Base-by-base conservation (phyloP, 2,329 filamentous ascomycete species). In the Mycosphaerelloides madeirae region DNA sequence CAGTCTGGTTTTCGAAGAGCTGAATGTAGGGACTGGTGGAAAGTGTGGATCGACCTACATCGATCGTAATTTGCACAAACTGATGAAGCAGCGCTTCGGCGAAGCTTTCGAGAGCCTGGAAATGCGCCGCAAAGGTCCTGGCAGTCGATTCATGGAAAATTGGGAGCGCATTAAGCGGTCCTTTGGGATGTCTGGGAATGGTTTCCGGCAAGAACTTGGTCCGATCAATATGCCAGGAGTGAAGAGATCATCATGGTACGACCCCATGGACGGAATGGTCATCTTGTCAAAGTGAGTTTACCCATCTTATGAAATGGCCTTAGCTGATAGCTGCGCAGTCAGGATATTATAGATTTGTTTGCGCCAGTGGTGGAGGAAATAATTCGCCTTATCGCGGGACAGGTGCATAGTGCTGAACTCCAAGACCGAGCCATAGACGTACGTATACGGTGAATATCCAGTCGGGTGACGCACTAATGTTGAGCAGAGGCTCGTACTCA, bases 31-130 rank as follows among this genome's bases (percentile, higher is more conserved):
- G 14, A 33, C 29, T 13, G 49, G 49, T 20, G 49, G 42, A 6
- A 52, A 52, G 40, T 52, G 49, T 31, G 49, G 49, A 13, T 33
- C 49, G 6, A 46, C 49, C 8, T 49, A 35, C 15, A 46, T 52
- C 31, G 49, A 52, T n/a, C 46, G 49, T 3, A 49, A 44, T 22
- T 39, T 52, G 25, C 49, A 49, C 8, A 14, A 32, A 12, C 39
- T 52, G n/a, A 52, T 52, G 49, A 33, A 34, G 11, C 16, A 44
- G 12, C 46, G 49, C 13, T 52, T 52, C 37, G 49, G 46, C 12
- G 15, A 41, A 13, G 29, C 38, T 6, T 52, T 44, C 31, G 43
- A 49, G 18, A 29, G 34, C 12, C 31, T 52, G 13, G 38, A 32
- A 8, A 25, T 40, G 19, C 42, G 35, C 15, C 46, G 42, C 25